Conservation (phyloP, 176 grass and related monocot species). For the Bromus sterilis region DNA sequence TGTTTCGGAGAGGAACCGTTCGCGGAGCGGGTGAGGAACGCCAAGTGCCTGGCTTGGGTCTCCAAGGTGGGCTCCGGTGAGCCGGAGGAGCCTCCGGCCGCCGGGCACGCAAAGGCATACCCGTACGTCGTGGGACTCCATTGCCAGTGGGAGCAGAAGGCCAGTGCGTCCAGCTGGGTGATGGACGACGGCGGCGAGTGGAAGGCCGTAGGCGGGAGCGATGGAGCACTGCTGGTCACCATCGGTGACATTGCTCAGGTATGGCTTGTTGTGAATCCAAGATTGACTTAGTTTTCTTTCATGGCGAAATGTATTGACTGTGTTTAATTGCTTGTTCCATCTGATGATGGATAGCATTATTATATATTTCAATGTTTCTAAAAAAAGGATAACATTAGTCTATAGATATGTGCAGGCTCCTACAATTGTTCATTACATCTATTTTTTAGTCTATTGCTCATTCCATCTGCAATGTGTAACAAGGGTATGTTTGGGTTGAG, state of each 20-base stretch:
- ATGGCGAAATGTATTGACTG: too few species aligned
- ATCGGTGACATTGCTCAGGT: conserved; percentile 91
- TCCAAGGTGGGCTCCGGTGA: conserved; percentile 24
- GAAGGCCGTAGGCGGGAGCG: conserved; percentile 17
- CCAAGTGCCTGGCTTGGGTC: conserved; percentile 67
- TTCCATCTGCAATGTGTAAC: too few species aligned
- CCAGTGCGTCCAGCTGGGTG: conserved; percentile 33
- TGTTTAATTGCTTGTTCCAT: too few species aligned
- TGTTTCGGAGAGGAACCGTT: conserved; percentile 35
- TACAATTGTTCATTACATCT: too few species aligned
- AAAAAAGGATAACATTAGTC: too few species aligned
- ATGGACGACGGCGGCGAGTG: conserved; percentile 42
- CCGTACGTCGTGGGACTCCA: conserved; percentile 56
- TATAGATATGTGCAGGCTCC: too few species aligned
- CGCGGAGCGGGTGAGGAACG: conserved; percentile 33
- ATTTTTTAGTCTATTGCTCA: too few species aligned
- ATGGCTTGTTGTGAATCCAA: too few species aligned
- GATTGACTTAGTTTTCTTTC: too few species aligned
- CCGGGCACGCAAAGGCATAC: conserved; percentile 42
- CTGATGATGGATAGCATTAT: too few species aligned
- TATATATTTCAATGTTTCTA: too few species aligned
- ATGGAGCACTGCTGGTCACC: conserved; percentile 53
- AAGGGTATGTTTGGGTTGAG: neutral
- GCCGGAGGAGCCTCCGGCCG: neutral
- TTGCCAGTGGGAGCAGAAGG: conserved; percentile 36